A percentile compares a stretch with the other conserved stretches of the same genome.
These are phyloP conservation scores for Plasmodium knowlesi DNA, from an alignment of 169 alveolate species.

Conservation along the genomic window DNA sequence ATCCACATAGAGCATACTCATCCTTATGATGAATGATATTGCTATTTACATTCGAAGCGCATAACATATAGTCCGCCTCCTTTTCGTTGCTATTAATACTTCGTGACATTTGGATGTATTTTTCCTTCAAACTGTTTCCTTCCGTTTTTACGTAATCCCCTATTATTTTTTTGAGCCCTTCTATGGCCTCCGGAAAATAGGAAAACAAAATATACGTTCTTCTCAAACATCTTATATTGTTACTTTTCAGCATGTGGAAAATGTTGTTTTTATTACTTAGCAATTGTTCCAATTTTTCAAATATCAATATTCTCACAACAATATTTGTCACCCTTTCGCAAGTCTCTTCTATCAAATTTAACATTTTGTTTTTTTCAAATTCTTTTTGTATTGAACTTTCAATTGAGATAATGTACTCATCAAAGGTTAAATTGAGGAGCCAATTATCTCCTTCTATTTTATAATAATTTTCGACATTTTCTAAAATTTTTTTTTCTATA, in stretches of 20 bases:
- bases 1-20: conserved; percentile 35
- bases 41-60: conserved; percentile 13
- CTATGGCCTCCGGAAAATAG: conserved; percentile 72
- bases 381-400: conserved; percentile 70
- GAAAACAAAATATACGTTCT: conserved; percentile 76
- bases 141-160: conserved; percentile 63
- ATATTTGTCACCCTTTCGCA: conserved; percentile 65
- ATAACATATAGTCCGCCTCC: not conserved
- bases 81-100: not conserved
- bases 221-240: conserved; percentile 42
- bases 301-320: conserved; percentile 57
- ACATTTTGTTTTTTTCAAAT: conserved; percentile 44
- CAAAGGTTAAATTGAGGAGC: conserved; percentile 49
- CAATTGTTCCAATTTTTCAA: conserved; percentile 41
- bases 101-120: conserved; percentile 26
- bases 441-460: conserved; percentile 64
- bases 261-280: conserved; percentile 35
- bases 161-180: conserved; percentile 66
- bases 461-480: conserved; percentile 70
- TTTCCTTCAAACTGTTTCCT: conserved; percentile 55
- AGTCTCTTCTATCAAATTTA: conserved; percentile 49
- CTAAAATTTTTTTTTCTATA: conserved; percentile 52
- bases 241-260: conserved; percentile 42
- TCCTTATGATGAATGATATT: conserved; percentile 35
- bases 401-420: conserved; percentile 75